A percentile compares a stretch with the other conserved stretches of the same genome.
Conservation (phyloP, 169 alveolate genomes). For the Eimeria necatrix region DNA sequence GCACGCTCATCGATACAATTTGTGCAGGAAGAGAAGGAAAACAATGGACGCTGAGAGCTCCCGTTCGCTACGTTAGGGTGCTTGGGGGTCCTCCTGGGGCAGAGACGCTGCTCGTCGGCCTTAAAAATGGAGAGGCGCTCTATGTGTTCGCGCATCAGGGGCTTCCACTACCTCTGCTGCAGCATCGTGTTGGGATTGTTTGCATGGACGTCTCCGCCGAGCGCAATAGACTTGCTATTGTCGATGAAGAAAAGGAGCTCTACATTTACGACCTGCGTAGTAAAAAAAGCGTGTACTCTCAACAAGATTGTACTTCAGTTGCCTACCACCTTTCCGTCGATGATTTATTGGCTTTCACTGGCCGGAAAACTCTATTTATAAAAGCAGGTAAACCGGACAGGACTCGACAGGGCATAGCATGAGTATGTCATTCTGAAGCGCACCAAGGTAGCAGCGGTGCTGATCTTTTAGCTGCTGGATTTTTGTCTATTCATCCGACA, state of each 20-base stretch:
- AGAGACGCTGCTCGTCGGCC: slow-evolving; percentile 95
- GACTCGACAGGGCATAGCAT: not conserved
- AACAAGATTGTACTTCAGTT: slow-evolving; percentile 92
- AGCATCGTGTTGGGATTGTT: slow-evolving; percentile 90
- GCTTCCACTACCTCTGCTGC: slow-evolving; percentile 93
- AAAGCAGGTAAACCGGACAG: slow-evolving; percentile 38
- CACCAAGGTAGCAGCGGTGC: too few relatives aligned
- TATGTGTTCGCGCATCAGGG: slow-evolving; percentile 94
- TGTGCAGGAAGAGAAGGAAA: slow-evolving; percentile 91
- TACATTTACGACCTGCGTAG: slow-evolving; percentile 90
- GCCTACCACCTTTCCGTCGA: slow-evolving; percentile 96
- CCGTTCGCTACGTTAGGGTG: slow-evolving; percentile 89
- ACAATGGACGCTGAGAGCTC: slow-evolving; percentile 94
- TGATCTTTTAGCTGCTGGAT: not conserved
- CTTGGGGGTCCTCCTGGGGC: slow-evolving; percentile 95
- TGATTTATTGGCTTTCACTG: slow-evolving; percentile 94
- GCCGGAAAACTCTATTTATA: slow-evolving; percentile 88
- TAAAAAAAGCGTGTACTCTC: slow-evolving; percentile 88
- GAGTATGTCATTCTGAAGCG: not conserved
- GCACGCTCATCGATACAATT: not conserved
- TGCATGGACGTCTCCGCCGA: slow-evolving; percentile 86
- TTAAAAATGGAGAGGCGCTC: slow-evolving; percentile 93
- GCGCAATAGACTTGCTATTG: slow-evolving; percentile 90
- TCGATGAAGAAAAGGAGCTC: slow-evolving; percentile 93
- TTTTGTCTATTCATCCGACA: not conserved